Evolutionary conservation across 805 yeast species (phyloP), one percentile per base, ranked within the genome.

Genomic region (Ascoidea rubescens): DNA sequence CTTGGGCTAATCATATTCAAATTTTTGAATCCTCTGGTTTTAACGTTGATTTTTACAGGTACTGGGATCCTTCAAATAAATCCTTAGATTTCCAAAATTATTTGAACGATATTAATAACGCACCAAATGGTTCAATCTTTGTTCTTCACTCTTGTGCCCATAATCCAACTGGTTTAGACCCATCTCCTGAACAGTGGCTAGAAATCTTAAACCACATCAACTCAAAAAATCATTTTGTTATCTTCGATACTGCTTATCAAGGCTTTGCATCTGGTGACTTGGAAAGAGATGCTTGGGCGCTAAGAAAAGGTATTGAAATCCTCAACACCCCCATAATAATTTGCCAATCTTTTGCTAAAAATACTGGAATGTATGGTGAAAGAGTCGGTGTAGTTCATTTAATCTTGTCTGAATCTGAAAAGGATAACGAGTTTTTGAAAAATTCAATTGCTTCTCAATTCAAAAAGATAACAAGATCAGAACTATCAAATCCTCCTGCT

Each of bases 1-100:
- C 98, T n/a, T 91, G 99, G 99, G 96, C 93, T 51, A 93, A 93
- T 72, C 99, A 91, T 71, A 74, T 76, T 65, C 89, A 83, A 65
- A 86, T 91, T 58, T 93, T 90, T 66, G 73, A 77, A 58, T 70
- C 77, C 51, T 72, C 79, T 55, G 96, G 95, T 5, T 72, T 87
- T 51, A 70, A 74, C 58, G 82, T 84, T 45, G 80, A 72, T 45
- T 67, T 72, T 16, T 91, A 93, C 65, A 89, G 96, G 28, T 91
- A 93, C 74, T 93, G 96, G 90, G 77, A 91, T 63, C 71, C 74
- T 52, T 73, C 71, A 21, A 77, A 82, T 52, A 87, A 87, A 68
- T 70, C 82, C 4, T 74, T 91, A 59, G 84, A 87, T 64, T 67
- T 90, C 54, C 71, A 77, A 5, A 96, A 89, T 0, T 80, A 82